Evolutionary conservation across 2,329 filamentous ascomycete species (phyloP).

Genomic region (Calonectria hawksworthii): DNA sequence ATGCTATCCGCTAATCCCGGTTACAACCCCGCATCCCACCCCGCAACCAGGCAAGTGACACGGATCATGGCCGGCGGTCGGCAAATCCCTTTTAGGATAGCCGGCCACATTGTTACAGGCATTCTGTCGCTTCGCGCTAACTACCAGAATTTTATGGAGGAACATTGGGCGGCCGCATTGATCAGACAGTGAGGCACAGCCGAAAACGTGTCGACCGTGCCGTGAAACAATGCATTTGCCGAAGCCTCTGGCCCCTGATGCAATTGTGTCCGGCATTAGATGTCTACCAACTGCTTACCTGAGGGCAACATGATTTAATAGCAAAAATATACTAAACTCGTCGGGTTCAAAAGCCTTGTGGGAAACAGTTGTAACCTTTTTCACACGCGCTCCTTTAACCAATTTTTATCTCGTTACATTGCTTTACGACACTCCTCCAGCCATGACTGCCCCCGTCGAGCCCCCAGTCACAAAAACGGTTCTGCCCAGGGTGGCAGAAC

Average conservation of each 20-base stretch:
- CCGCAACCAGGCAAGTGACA: neutral
- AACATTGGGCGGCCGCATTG: neutral
- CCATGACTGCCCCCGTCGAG: conserved; percentile 36
- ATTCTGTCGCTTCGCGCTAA: neutral
- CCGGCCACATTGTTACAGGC: neutral
- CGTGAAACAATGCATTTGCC: neutral
- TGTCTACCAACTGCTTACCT: neutral
- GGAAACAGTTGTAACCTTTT: neutral
- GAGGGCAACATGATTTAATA: neutral
- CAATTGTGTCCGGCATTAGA: neutral
- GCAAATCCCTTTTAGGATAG: neutral
- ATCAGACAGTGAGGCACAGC: neutral
- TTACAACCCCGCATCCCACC: neutral
- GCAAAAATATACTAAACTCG: neutral
- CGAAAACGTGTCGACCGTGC: neutral
- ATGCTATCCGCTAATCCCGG: neutral
- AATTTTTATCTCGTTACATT: neutral
- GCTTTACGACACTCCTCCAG: neutral
- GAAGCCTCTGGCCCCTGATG: neutral
- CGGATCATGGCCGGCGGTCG: neutral
- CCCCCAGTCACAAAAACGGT: conserved; percentile 24
- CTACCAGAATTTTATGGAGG: neutral
- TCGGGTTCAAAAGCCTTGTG: neutral
- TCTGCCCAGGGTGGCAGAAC: neutral
- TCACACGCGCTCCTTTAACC: neutral